Base-by-base conservation (phyloP, 495 filamentous ascomycete genomes). In the Penicillium alfredii region DNA sequence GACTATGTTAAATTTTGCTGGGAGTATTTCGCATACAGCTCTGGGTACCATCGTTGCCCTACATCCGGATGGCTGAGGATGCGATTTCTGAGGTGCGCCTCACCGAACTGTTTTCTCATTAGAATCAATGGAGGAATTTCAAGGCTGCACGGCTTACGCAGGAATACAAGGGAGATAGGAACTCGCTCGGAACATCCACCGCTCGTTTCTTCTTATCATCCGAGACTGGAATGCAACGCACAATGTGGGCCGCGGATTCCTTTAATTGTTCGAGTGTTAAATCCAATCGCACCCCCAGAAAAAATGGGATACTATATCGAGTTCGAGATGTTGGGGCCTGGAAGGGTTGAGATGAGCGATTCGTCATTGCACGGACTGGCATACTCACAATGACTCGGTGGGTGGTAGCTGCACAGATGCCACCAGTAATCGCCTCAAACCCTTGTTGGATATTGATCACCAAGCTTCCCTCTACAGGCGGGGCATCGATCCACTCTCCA, bases 41-140 rank as follows among this genome's bases (percentile, higher is more conserved):
- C 80, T 0, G 82, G 83, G 56, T 87, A 89, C 82, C 86, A 93
- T 52, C 76, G 67, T 66, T 84, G 84, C 1, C 86, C 88, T 1
- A 96, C 89, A 58, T 95, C 89, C 3, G 82, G 82, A 64, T 96
- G 89, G 45, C 82, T 86, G 65, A 88, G 83, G 36, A 95, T 76
- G n/a, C 88, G 66, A 62, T 95, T 95, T 57, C 81, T 72, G 47
- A 72, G 44, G 26, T 70, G 64, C 12, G 69, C 69, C 46, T 72
- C 69, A 1, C 69, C 67, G 24, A 72, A 66, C 62, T 71, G 25
- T n/a, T 3, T 27, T 3, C 20, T 25, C 12, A 35, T 45, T 11
- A 50, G 34, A 12, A 5, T 24, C 4, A 21, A n/a, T n/a, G n/a
- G n/a, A n/a, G n/a, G n/a, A n/a, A n/a, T n/a, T n/a, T n/a, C n/a